Conservation (phyloP, 2,329 filamentous ascomycete species). For the Arthrobotrys sphaeroides region DNA sequence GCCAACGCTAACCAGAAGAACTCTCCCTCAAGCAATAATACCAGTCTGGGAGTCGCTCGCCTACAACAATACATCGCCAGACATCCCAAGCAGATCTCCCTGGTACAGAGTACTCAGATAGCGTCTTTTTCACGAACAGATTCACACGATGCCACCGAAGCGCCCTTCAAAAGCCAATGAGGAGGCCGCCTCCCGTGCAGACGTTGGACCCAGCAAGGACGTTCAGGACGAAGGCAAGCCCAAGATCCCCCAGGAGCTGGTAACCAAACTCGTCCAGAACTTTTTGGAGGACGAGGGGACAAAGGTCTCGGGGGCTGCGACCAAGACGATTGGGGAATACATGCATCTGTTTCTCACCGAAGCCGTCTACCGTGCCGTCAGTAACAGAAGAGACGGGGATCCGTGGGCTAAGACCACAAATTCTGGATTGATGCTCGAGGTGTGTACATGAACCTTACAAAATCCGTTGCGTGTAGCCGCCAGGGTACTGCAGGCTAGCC, state of each 20-base stretch:
- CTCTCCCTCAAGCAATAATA: background rate
- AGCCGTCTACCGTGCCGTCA: conserved; percentile 49
- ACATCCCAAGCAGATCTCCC: background rate
- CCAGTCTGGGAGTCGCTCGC: too few relatives aligned
- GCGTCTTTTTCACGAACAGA: background rate
- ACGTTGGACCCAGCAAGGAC: background rate
- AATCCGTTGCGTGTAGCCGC: background rate
- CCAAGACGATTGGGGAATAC: conserved; percentile 45
- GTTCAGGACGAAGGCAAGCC: conserved; percentile 23
- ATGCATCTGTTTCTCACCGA: conserved; percentile 52
- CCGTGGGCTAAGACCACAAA: conserved; percentile 48
- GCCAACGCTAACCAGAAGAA: background rate
- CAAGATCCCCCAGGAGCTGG: conserved; percentile 44
- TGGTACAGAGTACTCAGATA: background rate
- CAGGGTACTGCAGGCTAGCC: background rate
- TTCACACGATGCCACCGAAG: conserved; percentile 39
- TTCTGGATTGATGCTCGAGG: conserved; percentile 49
- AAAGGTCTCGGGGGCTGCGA: conserved; percentile 45
- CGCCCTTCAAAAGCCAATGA: conserved; percentile 30
- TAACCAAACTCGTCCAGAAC: conserved; percentile 49
- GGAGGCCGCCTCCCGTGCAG: conserved; percentile 11
- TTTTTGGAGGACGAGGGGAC: conserved; percentile 51
- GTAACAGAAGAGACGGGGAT: conserved; percentile 47
- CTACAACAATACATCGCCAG: background rate
- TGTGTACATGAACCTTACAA: background rate